Conservation (phyloP, 345 rosid species). For the Orychophragmus violaceus region DNA sequence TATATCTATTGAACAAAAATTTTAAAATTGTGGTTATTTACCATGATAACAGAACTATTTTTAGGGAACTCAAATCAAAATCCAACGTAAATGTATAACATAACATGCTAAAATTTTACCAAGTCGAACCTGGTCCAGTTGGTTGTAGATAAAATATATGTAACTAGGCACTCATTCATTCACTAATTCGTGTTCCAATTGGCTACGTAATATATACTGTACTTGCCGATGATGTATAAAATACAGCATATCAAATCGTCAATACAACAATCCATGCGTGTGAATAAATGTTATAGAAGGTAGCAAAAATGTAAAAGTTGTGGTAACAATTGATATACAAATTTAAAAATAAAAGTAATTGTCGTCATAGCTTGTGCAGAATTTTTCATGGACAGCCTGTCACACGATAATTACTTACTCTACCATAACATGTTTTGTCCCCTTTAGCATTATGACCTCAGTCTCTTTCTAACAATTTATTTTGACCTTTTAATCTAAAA, state of each 20-base stretch:
- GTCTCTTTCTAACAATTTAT: conserved; percentile 20
- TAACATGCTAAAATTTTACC: too few species aligned
- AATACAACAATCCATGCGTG: conserved; percentile 25
- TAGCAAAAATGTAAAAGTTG: background rate
- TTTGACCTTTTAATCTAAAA: conserved; percentile 27
- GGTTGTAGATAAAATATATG: background rate
- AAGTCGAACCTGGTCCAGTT: too few species aligned
- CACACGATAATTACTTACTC: conserved; percentile 31
- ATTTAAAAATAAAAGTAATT: conserved; percentile 4
- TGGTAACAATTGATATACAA: too few species aligned
- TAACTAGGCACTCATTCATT: background rate
- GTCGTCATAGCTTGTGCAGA: conserved; percentile 35
- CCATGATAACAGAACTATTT: too few species aligned
- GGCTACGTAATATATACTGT: background rate
- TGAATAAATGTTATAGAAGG: conserved; percentile 1
- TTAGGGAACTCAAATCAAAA: too few species aligned
- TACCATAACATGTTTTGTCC: conserved; percentile 39
- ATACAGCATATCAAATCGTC: background rate
- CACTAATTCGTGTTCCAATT: background rate
- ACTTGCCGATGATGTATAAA: background rate
- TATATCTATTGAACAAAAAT: too few species aligned
- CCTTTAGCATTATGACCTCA: conserved; percentile 34
- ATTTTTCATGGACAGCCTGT: conserved; percentile 32
- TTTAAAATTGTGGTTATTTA: too few species aligned
- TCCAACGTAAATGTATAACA: too few species aligned